Conservation (phyloP, 2,329 filamentous ascomycete species). For the Trichothecium sympodiale region DNA sequence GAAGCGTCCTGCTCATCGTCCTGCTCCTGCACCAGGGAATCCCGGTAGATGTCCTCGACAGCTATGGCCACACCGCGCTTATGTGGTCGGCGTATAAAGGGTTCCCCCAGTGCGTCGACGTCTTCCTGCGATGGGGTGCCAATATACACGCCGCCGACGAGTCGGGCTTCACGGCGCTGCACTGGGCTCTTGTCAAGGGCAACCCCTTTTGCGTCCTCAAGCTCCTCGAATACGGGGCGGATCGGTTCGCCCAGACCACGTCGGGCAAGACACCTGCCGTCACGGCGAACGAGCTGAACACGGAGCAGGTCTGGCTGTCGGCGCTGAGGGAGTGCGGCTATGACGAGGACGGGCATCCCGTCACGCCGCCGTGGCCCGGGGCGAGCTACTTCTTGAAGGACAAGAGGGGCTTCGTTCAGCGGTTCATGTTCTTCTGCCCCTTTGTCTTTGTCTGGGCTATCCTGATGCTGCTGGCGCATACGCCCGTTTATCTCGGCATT, state of each 20-base stretch:
- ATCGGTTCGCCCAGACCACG: slow-evolving; percentile 80
- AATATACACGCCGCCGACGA: slow-evolving; percentile 86
- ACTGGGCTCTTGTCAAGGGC: slow-evolving; percentile 95
- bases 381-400: slow-evolving; percentile 66
- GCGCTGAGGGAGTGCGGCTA: slow-evolving; percentile 79
- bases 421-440: slow-evolving; percentile 85
- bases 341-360: slow-evolving; percentile 63
- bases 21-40: slow-evolving; percentile 92
- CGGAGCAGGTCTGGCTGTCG: slow-evolving; percentile 66
- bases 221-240: slow-evolving; percentile 87
- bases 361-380: slow-evolving; percentile 58
- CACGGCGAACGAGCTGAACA: slow-evolving; percentile 86
- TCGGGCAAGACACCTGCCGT: slow-evolving; percentile 83
- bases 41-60: slow-evolving; percentile 81
- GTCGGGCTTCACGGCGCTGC: slow-evolving; percentile 84
- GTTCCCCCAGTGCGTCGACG: slow-evolving; percentile 79
- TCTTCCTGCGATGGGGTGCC: slow-evolving; percentile 90
- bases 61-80: slow-evolving; percentile 81
- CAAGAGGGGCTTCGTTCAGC: slow-evolving; percentile 64
- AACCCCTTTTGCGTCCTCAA: slow-evolving; percentile 84
- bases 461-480: slow-evolving; percentile 60
- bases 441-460: slow-evolving; percentile 64
- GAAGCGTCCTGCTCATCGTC: slow-evolving; percentile 81
- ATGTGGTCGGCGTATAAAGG: slow-evolving; percentile 99
- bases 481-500: slow-evolving; percentile 66